A percentile compares a stretch with the other conserved stretches of the same genome.
phyloP scores from a whole-genome alignment of 2,329 filamentous ascomycete genomes.

The Pestalotiopsis sp. region DNA sequence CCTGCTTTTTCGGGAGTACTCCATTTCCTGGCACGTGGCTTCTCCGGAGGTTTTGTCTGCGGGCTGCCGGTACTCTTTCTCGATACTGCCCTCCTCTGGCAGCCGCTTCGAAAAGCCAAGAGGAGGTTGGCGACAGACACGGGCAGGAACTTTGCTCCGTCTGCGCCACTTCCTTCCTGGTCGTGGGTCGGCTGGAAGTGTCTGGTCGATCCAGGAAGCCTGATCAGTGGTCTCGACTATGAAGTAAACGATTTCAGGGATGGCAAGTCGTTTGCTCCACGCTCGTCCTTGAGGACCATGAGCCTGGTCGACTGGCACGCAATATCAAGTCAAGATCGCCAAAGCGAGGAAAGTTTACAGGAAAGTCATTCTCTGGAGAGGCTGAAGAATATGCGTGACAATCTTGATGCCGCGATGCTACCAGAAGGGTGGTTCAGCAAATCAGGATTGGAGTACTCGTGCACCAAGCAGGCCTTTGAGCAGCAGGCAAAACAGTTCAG shows the following conservation, averaged over 20 bases:
- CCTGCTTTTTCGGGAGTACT: neutral
- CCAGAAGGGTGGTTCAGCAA: neutral
- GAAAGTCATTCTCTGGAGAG: neutral
- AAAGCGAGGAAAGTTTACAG: neutral
- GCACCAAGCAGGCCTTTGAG: too few species aligned
- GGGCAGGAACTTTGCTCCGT: neutral
- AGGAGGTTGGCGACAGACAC: neutral
- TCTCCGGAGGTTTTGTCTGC: neutral
- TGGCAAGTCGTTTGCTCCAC: neutral
- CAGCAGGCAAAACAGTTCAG: too few species aligned
- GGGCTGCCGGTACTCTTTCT: neutral
- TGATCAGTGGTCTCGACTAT: neutral
- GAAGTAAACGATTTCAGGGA: neutral
- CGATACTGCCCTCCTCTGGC: neutral
- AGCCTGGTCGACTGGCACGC: neutral
- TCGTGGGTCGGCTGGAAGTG: neutral
- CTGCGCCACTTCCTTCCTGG: neutral
- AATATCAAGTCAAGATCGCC: neutral
- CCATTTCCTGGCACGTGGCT: neutral
- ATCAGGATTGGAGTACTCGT: neutral
- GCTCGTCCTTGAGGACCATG: neutral
- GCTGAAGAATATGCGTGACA: neutral
- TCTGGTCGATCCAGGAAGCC: neutral
- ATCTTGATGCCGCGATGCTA: neutral
- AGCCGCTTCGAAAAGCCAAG: neutral